phyloP scores from a whole-genome alignment of 257 asterid genomes.

The Capsicum rhomboideum region DNA sequence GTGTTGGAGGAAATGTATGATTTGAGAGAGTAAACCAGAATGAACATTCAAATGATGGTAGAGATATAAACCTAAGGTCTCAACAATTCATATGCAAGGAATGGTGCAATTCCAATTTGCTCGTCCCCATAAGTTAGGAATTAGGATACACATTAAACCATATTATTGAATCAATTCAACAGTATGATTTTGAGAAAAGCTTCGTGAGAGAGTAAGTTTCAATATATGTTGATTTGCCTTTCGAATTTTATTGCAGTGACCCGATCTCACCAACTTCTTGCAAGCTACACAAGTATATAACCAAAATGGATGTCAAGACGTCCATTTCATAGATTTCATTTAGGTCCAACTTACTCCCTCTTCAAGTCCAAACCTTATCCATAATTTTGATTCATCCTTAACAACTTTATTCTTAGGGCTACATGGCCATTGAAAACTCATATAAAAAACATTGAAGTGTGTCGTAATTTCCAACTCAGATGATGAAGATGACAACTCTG shows the following conservation, averaged over 20 bases:
- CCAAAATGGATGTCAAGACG: no score
- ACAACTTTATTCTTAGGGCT: no score
- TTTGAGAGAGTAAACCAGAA: background rate
- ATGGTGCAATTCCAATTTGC: background rate
- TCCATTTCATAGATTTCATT: no score
- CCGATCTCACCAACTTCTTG: background rate
- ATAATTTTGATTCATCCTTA: no score
- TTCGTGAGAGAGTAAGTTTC: background rate
- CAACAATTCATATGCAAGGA: background rate
- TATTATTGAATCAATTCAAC: background rate
- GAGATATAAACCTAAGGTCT: background rate
- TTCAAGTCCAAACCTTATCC: no score
- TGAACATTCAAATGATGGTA: background rate
- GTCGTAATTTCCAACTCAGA: no score
- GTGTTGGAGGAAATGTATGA: background rate
- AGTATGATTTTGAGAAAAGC: background rate
- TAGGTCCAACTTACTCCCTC: no score
- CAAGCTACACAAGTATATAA: background rate
- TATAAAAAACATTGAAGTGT: no score
- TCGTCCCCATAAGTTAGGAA: background rate
- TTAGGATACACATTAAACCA: background rate
- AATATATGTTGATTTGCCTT: background rate
- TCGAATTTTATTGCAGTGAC: background rate
- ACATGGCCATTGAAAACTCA: no score
- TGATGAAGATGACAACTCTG: no score